Percentiles rank a stretch among this genome's conserved stretches.
Evolutionary conservation across 2,329 filamentous ascomycete species (phyloP).

Genomic region (Chaetothyriales sp.): DNA sequence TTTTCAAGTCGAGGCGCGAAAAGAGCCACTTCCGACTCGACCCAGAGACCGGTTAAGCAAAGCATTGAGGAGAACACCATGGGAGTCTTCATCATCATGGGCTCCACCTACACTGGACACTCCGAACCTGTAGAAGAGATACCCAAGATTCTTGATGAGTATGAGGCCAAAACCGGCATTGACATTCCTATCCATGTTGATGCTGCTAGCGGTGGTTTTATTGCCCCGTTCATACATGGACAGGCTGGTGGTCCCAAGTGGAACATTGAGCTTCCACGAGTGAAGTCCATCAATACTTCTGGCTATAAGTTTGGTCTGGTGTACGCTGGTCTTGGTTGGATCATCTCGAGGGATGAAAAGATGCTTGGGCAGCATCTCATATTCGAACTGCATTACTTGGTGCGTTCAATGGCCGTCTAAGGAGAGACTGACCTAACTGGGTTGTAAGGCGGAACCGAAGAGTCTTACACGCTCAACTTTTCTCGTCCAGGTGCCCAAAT

Average conservation of each 20-base stretch:
- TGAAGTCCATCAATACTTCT: conserved; percentile 46
- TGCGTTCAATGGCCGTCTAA: conserved; percentile 39
- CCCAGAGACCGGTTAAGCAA: conserved; percentile 47
- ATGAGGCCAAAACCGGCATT: conserved; percentile 45
- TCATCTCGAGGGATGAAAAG: conserved; percentile 52
- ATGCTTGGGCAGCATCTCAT: conserved; percentile 54
- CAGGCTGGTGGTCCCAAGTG: conserved; percentile 40
- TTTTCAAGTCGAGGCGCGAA: conserved; percentile 57
- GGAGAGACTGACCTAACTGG: conserved; percentile 33
- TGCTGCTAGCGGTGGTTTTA: conserved; percentile 29
- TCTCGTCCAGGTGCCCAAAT: conserved; percentile 56
- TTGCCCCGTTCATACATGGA: conserved; percentile 30
- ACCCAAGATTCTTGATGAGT: conserved; percentile 50
- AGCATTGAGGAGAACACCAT: conserved; percentile 66
- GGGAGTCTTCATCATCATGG: conserved; percentile 59
- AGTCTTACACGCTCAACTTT: conserved; percentile 54
- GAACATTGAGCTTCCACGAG: conserved; percentile 26
- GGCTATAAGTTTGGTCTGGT: conserved; percentile 41
- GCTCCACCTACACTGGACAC: conserved; percentile 58
- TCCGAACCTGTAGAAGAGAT: conserved; percentile 60
- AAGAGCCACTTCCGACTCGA: conserved; percentile 51
- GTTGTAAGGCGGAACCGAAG: conserved; percentile 23
- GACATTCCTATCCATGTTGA: conserved; percentile 50
- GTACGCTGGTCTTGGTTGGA: conserved; percentile 57
- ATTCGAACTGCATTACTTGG: conserved; percentile 56